Conservation (phyloP, 2,329 filamentous ascomycete species). For the Sclerotinia sclerotiorum region DNA sequence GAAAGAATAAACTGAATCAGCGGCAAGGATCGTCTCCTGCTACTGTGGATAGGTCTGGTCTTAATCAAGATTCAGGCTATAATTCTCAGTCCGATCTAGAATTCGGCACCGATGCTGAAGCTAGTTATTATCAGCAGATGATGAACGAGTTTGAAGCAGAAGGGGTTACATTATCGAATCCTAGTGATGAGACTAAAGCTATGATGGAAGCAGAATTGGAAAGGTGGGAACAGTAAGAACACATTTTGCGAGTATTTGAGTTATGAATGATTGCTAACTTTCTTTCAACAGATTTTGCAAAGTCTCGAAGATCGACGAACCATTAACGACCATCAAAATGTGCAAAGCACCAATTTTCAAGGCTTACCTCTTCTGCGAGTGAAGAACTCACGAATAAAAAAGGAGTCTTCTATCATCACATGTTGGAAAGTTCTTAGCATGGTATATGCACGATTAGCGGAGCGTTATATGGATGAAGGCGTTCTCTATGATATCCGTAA, state of each 20-base stretch:
- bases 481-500: not conserved
- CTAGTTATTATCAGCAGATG: slow-evolving; percentile 27
- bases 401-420: not conserved
- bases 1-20: slow-evolving; percentile 16
- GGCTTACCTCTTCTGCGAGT: not conserved
- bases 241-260: slow-evolving; percentile 23
- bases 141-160: not conserved
- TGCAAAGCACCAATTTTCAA: not conserved
- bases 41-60: not conserved
- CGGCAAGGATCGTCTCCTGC: not conserved
- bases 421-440: not conserved
- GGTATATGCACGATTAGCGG: not conserved
- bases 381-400: not conserved
- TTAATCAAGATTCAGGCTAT: slow-evolving; percentile 13
- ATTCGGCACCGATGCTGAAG: slow-evolving; percentile 27
- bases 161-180: slow-evolving; percentile 31
- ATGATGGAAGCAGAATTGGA: slow-evolving; percentile 31
- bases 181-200: slow-evolving; percentile 27
- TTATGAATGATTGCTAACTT: not conserved
- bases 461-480: not conserved
- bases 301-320: not conserved
- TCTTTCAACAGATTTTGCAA: not conserved
- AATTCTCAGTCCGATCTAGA: slow-evolving; percentile 15
- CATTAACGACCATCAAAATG: not conserved
- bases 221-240: slow-evolving; percentile 32